Conservation (phyloP, 192 early-diverging fungal species). For the Gamsiella multidivaricata region DNA sequence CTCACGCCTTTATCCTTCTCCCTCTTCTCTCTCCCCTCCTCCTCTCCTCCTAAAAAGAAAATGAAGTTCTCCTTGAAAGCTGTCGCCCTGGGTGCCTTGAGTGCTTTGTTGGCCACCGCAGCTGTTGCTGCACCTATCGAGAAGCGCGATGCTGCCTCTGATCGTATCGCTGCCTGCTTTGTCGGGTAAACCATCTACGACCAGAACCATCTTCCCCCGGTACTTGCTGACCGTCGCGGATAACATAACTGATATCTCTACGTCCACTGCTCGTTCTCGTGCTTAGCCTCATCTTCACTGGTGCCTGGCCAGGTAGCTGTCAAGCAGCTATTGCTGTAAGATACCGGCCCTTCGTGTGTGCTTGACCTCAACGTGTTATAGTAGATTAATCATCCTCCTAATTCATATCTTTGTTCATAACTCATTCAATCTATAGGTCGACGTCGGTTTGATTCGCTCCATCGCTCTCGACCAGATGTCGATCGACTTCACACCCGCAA, state of each 20-base stretch:
- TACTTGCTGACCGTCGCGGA: no score
- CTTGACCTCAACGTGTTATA: no score
- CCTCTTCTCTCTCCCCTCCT: neutral
- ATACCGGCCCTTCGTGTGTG: no score
- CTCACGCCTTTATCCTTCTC: neutral
- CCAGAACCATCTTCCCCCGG: no score
- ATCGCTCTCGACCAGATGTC: conserved; percentile 58
- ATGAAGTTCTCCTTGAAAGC: conserved; percentile 52
- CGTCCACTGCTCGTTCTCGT: neutral
- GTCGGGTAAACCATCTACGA: conserved; percentile 31
- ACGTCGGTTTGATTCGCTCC: conserved; percentile 50
- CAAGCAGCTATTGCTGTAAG: conserved; percentile 43
- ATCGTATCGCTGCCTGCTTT: conserved; percentile 42
- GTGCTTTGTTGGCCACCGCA: conserved; percentile 26
- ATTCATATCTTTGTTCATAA: neutral
- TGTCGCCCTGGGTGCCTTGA: conserved; percentile 31
- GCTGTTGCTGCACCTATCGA: conserved; percentile 40
- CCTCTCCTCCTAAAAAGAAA: neutral
- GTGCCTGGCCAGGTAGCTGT: conserved; percentile 38
- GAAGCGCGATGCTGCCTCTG: conserved; percentile 35
- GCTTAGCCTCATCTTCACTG: conserved; percentile 41
- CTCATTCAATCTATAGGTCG: conserved; percentile 2
- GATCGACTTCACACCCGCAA: conserved; percentile 59
- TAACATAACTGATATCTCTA: neutral
- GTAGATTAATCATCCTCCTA: no score